Base-by-base conservation (phyloP, 345 rosid genomes). In the Eucalyptus brandiana region DNA sequence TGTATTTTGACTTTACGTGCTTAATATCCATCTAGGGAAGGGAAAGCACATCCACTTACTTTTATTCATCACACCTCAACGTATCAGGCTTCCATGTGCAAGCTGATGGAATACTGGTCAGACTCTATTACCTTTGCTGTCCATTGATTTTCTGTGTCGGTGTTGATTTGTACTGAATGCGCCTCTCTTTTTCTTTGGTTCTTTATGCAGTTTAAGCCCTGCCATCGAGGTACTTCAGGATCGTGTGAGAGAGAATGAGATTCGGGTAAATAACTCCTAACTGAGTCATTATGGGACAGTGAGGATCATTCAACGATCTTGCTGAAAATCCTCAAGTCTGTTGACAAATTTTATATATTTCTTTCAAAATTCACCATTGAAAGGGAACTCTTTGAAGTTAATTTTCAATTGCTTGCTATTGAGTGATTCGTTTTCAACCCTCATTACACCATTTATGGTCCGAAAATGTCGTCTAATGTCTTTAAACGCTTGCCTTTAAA, bases 31-130 rank as follows among this genome's bases (percentile, higher is more conserved):
- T 76, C 83, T 76, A 98, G 99, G 91, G 92, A 92, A 85, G 99
- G 97, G 86, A 97, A 93, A 93, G 94, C 94, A 87, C 99, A 98
- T 92, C 99, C 99, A 6, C 96, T 98, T 89, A 90, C 97, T 87
- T 97, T 93, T 93, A 95, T 98, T 87, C 98, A 98, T 93, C 98
- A 97, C 93, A 95, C 98, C 48, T 95, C 99, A 6, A 98, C 99
- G 12, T 98, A 98, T 93, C 98, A 97, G 92, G 98, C 99, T 89
- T 96, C 99, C 85, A 91, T 97, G 94, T 98, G 99, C 97, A 98
- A 97, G 92, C 92, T 98, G 89, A 98, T 98, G 18, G 99, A 98
- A 88, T 96, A 97, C 89, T 98, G 99, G 99, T 97, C 87, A 91
- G 99, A 90, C 87, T 85, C 89, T 87, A 19, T 32, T 86, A 48